Evolutionary conservation across 2,329 filamentous ascomycete species (phyloP).

Genomic region (Talaromyces albobiverticillius): DNA sequence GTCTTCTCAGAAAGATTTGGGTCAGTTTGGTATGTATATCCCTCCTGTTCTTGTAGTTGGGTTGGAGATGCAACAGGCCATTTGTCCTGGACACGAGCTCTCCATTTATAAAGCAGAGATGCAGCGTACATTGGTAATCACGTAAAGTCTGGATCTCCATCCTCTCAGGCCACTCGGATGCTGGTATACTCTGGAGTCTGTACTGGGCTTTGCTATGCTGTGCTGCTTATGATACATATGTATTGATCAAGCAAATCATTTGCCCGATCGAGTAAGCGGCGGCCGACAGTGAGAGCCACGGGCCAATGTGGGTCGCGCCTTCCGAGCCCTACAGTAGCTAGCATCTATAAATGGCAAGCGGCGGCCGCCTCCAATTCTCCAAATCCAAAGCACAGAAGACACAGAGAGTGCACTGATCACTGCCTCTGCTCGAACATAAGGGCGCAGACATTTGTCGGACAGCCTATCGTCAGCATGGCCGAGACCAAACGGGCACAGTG

Average conservation of each 20-base stretch:
- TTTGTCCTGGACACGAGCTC: neutral
- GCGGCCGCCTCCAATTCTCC: constrained; percentile 5
- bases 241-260: neutral
- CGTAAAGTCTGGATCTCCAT: too few species aligned
- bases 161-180: too few species aligned
- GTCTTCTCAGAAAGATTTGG: neutral
- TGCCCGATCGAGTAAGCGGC: constrained; percentile 6
- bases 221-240: too few species aligned
- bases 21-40: neutral
- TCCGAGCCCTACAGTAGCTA: neutral
- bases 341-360: constrained; percentile 4
- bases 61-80: neutral
- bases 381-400: too few species aligned
- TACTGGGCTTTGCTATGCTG: too few species aligned
- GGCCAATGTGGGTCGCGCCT: too few species aligned
- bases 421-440: too few species aligned
- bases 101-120: neutral
- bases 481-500: constrained; percentile 5
- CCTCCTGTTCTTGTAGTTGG: neutral
- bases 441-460: too few species aligned
- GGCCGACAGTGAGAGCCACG: neutral
- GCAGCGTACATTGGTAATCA: neutral
- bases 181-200: too few species aligned
- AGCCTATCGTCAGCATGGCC: neutral
- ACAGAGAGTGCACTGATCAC: too few species aligned